Evolutionary conservation across 2,329 filamentous ascomycete species (phyloP).

Genomic region (Blastomyces parvus): DNA sequence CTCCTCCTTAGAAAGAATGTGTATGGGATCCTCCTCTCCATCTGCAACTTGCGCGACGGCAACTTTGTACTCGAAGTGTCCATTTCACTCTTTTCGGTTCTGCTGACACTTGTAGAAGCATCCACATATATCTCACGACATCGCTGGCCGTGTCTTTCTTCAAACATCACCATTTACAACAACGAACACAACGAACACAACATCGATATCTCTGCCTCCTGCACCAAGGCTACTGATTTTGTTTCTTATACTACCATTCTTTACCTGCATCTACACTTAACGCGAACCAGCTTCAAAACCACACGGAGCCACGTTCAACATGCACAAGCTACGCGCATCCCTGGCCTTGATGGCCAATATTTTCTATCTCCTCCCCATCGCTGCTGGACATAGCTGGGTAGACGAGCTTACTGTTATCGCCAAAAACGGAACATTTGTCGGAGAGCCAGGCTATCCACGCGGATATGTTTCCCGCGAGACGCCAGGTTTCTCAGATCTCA

Average conservation of each 20-base stretch:
- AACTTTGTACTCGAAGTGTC: background rate
- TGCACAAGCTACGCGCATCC: background rate
- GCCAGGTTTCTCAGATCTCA: slow-evolving; percentile 47
- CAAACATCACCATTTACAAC: background rate
- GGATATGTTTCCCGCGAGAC: slow-evolving; percentile 53
- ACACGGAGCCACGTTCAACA: background rate
- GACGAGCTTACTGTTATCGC: slow-evolving; percentile 65
- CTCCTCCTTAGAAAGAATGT: background rate
- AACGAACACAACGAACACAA: background rate
- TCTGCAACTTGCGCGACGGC: background rate
- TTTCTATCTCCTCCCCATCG: slow-evolving; percentile 22
- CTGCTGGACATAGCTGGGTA: slow-evolving; percentile 66
- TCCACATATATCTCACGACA: slow-evolving; percentile 5
- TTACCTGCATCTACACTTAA: background rate
- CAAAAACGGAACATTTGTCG: slow-evolving; percentile 62
- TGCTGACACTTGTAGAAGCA: slow-evolving; percentile 9
- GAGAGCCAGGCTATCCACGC: slow-evolving; percentile 63
- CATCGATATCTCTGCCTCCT: background rate
- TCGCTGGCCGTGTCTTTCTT: slow-evolving; percentile 11
- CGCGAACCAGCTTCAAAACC: background rate
- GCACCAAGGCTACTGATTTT: background rate
- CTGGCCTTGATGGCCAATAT: slow-evolving; percentile 18
- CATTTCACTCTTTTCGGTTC: slow-evolving; percentile 1
- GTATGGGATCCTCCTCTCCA: background rate
- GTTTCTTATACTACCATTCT: background rate